Base-by-base conservation (phyloP, 2,329 filamentous ascomycete species). In the Capronia epimyces region DNA sequence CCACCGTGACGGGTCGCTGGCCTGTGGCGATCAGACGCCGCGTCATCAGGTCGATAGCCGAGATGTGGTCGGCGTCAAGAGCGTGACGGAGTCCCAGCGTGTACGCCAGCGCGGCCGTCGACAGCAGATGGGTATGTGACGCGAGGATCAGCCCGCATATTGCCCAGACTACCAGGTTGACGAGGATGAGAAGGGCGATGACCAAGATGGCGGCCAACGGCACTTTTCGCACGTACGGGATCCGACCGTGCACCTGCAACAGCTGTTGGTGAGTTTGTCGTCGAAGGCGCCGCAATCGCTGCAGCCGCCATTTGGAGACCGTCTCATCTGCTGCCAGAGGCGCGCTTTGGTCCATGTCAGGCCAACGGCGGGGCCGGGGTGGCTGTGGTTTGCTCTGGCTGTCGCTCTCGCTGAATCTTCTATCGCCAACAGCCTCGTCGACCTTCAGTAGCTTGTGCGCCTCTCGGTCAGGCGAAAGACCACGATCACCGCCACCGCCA, bases 51-150 rank as follows among this genome's bases (percentile, higher is more conserved):
- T 97, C 91, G 63, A 97, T 98, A 57, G 90, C 91, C 62, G 81
- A 82, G 58, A 87, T 87, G 65, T 97, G 93, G 69, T 97, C 91
- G n/a, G 91, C 93, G 64, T 97, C 93, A 39, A 97, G 81, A n/a
- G 91, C 91, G 74, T 97, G 91, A 36, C 91, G 85, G 10, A 97
- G 78, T 2, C 91, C 91, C 9, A 97, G 79, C 0, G 88, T 88
- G 68, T 94, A 97, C 21, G 90, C 84, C 1, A 97, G 79, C 1
- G 90, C 82, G 1, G 89, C 88, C 2, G 89, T 84, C 1, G 86
- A 86, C 43, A 90, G 81, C 56, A 96, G 78, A 52, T 65, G 24
- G 7, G 45, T 53, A 31, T 53, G 50, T 12, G 32, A 53, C 5
- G 52, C 48, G 3, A 60, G 50, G 2, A 83, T 75, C 55, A 82